phyloP scores from a whole-genome alignment of 2,329 filamentous ascomycete genomes.

The Septoria petroselini region DNA sequence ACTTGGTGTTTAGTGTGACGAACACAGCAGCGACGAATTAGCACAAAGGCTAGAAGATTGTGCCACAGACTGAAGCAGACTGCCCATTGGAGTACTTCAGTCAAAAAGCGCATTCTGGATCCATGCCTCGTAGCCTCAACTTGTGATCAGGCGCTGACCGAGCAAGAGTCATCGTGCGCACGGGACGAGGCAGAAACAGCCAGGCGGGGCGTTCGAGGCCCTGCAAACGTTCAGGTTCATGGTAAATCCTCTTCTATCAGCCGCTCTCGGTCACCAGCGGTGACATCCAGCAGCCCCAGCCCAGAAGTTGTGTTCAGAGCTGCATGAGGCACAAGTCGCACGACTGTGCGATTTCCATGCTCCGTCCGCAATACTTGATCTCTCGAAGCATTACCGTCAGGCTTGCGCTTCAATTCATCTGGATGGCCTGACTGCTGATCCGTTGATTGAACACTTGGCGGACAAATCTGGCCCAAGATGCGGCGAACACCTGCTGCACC shows the following conservation, averaged over 20 bases:
- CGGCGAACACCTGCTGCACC: slow-evolving; percentile 1
- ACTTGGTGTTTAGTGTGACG: too few relatives aligned
- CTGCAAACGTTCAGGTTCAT: neutral
- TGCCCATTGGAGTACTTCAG: too few relatives aligned
- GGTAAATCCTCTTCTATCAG: neutral
- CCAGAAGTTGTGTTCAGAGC: neutral
- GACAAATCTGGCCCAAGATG: neutral
- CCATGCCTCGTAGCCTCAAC: too few relatives aligned
- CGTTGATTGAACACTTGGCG: neutral
- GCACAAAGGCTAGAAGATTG: too few relatives aligned
- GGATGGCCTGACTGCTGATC: neutral
- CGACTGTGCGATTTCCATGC: neutral
- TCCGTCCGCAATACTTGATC: too few relatives aligned
- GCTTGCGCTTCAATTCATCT: neutral
- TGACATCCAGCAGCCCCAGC: neutral
- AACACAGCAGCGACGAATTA: too few relatives aligned
- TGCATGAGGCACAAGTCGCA: neutral
- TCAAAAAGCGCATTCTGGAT: too few relatives aligned
- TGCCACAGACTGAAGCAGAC: too few relatives aligned
- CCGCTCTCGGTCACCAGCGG: neutral
- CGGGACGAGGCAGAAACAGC: too few relatives aligned
- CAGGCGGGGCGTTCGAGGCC: neutral
- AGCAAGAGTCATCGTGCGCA: too few relatives aligned
- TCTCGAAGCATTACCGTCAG: too few relatives aligned
- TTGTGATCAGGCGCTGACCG: too few relatives aligned